A percentile compares a stretch with the other conserved stretches of the same genome.
These are phyloP conservation scores for Penicillium glabrum DNA, from an alignment of 2,329 filamentous ascomycete species.

Conservation along the genomic window DNA sequence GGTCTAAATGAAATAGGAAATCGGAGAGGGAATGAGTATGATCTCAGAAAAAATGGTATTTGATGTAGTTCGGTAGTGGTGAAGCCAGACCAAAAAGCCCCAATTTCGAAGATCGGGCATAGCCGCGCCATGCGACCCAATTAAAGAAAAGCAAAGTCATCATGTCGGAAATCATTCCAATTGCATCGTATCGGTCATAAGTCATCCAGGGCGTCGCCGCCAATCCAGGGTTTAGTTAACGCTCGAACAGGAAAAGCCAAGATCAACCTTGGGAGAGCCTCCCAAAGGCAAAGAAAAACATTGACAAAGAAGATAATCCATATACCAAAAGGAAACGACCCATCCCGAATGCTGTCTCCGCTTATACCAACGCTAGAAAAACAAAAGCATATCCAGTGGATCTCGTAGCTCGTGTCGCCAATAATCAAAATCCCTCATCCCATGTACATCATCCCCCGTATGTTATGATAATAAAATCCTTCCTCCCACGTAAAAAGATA, in stretches of 20 bases:
- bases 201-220: constrained; percentile 16
- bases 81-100: not conserved
- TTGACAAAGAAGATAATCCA: not conserved
- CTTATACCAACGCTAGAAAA: not conserved
- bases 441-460: constrained; percentile 6
- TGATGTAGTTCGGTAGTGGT: not conserved
- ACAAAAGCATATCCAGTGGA: constrained; percentile 2
- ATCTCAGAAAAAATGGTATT: not conserved
- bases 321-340: not conserved
- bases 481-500: constrained; percentile 14
- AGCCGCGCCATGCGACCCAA: constrained; percentile 2
- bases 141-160: not conserved
- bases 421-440: constrained; percentile 3
- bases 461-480: constrained; percentile 4
- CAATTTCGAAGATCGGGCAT: not conserved
- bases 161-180: not conserved
- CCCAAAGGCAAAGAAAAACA: not conserved
- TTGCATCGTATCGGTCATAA: constrained; percentile 11
- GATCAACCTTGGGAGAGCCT: not conserved
- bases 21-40: not conserved
- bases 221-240: constrained; percentile 11
- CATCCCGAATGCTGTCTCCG: not conserved
- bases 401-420: constrained; percentile 14
- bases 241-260: constrained; percentile 1
- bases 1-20: not conserved